Evolutionary conservation across 2,329 filamentous ascomycete species (phyloP).

Genomic region (Alternaria triticimaculans): DNA sequence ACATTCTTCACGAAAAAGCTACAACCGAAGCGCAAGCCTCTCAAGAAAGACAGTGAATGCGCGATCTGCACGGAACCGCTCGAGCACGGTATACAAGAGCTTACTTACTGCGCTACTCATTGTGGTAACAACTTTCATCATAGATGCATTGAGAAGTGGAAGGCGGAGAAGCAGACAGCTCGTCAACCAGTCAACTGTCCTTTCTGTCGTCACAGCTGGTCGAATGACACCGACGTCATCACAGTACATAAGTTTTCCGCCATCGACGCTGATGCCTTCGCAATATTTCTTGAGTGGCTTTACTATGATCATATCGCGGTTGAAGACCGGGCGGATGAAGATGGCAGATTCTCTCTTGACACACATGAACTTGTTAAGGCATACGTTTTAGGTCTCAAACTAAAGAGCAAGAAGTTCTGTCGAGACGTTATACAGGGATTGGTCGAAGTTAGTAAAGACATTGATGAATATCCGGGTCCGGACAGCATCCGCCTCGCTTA

Average conservation of each 20-base stretch:
- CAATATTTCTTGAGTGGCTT: not conserved
- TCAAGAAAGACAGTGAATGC: not conserved
- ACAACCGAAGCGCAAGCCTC: not conserved
- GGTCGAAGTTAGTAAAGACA: not conserved
- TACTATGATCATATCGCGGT: not conserved
- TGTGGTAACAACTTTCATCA: constrained; percentile 1
- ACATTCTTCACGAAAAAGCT: not conserved
- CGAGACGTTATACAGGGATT: not conserved
- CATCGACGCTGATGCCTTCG: not conserved
- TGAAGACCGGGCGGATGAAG: not conserved
- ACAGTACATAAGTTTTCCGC: not conserved
- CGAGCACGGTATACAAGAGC: not conserved
- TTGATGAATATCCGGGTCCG: not conserved
- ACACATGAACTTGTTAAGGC: not conserved
- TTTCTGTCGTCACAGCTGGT: not conserved
- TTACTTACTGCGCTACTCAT: not conserved
- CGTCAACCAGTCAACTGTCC: not conserved
- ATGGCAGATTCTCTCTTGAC: not conserved
- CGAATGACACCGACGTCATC: not conserved
- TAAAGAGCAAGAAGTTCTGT: not conserved
- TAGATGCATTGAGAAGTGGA: not conserved
- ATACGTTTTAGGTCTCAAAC: not conserved
- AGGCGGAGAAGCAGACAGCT: not conserved
- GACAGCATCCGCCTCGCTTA: not conserved
- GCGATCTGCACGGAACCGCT: not conserved